phyloP scores from a whole-genome alignment of 768 basidiomycete species.

The Russula virescens region DNA sequence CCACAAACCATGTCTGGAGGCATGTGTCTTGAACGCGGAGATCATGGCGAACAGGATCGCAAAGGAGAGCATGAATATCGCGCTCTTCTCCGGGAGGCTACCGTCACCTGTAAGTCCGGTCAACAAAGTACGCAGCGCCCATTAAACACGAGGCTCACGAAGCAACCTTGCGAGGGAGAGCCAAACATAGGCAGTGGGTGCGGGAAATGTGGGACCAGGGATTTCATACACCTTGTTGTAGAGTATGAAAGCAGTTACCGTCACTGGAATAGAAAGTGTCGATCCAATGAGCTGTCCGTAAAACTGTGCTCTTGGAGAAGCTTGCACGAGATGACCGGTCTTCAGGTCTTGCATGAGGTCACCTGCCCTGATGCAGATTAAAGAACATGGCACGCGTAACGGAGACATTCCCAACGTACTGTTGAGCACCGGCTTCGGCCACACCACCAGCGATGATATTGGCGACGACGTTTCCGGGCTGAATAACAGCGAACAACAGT shows the following conservation, averaged over 20 bases:
- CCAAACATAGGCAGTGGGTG: constrained; percentile 95
- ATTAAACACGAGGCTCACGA: constrained; percentile 42
- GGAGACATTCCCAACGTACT: constrained; percentile 42
- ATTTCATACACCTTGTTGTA: constrained; percentile 86
- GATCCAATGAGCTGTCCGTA: constrained; percentile 92
- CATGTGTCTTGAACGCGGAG: constrained; percentile 61
- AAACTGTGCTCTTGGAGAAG: constrained; percentile 91
- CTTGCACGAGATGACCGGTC: constrained; percentile 88
- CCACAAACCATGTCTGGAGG: constrained; percentile 41
- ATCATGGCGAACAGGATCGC: constrained; percentile 64
- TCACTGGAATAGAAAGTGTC: constrained; percentile 80
- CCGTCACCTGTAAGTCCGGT: constrained; percentile 60
- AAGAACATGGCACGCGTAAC: background rate
- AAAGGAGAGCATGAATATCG: constrained; percentile 73
- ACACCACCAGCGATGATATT: constrained; percentile 97
- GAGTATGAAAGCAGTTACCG: constrained; percentile 79
- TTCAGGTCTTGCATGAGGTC: constrained; percentile 99
- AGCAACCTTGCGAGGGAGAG: constrained; percentile 67
- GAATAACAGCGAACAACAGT: constrained; percentile 88
- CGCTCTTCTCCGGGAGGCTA: constrained; percentile 68
- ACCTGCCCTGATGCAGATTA: constrained; percentile 57
- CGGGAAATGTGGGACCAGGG: constrained; percentile 92
- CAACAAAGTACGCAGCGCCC: background rate
- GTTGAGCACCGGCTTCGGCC: constrained; percentile 92
- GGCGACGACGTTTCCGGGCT: constrained; percentile 93